Percentiles rank a stretch among this genome's conserved stretches.
Evolutionary conservation across 73 alveolate species (phyloP).

Genomic region (Paramecium octaurelia): DNA sequence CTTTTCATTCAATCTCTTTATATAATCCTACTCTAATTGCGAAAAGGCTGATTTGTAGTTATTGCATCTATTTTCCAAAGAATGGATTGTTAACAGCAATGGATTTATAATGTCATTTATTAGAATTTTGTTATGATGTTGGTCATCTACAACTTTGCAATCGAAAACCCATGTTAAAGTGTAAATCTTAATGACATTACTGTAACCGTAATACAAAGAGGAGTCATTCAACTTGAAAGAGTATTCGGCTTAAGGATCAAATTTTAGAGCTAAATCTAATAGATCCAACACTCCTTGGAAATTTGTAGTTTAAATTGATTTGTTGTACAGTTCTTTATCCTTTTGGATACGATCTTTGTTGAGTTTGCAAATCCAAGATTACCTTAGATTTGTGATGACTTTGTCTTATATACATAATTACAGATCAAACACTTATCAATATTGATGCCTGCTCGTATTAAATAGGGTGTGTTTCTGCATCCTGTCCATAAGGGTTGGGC

Average conservation of each 20-base stretch:
- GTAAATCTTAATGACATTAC: background rate
- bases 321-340: background rate
- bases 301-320: slow-evolving; percentile 16
- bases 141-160: background rate
- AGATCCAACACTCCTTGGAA: background rate
- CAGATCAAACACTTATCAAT: slow-evolving; percentile 14
- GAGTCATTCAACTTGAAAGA: background rate
- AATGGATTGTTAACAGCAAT: background rate
- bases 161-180: slow-evolving; percentile 34
- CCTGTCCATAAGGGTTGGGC: slow-evolving; percentile 36
- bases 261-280: slow-evolving; percentile 34
- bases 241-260: slow-evolving; percentile 30
- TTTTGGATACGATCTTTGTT: background rate
- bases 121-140: background rate
- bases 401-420: background rate
- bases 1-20: slow-evolving; percentile 16
- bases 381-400: background rate
- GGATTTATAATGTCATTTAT: background rate
- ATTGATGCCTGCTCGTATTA: background rate
- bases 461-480: slow-evolving; percentile 23
- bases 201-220: background rate
- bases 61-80: slow-evolving; percentile 10
- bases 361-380: slow-evolving; percentile 6
- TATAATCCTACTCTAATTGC: background rate
- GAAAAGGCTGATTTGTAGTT: background rate